Evolutionary conservation across 2,329 filamentous ascomycete species (phyloP).

Genomic region (Penicillium sp.): DNA sequence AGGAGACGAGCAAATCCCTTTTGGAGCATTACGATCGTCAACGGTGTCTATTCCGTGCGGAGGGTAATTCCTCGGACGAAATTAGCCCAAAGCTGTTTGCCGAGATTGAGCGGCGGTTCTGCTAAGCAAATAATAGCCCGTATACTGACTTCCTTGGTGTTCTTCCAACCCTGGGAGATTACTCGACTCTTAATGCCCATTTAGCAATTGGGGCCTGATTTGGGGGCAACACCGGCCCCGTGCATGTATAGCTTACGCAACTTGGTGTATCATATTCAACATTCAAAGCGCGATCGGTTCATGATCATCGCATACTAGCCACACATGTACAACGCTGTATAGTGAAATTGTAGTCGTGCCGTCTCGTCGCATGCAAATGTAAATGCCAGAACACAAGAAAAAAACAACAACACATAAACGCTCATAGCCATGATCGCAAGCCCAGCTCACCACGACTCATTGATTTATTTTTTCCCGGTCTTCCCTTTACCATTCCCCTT

Average conservation of each 20-base stretch:
- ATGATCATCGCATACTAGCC: neutral
- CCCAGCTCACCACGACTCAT: conserved; percentile 1
- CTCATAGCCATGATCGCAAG: neutral
- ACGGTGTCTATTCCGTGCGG: conserved; percentile 81
- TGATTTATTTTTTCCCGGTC: conserved; percentile 24
- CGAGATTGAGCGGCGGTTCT: conserved; percentile 80
- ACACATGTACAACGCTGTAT: conserved; percentile 9
- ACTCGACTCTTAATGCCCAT: conserved; percentile 19
- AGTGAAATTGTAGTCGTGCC: conserved; percentile 6
- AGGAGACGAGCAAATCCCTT: conserved; percentile 79
- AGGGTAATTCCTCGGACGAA: conserved; percentile 88
- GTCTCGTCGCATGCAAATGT: conserved; percentile 15
- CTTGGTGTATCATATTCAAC: conserved; percentile 23
- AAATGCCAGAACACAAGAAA: conserved; percentile 2
- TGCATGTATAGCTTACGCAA: conserved; percentile 18
- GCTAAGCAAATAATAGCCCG: conserved; percentile 22
- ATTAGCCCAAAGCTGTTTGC: conserved; percentile 85
- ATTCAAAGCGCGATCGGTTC: neutral
- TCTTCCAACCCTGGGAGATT: neutral
- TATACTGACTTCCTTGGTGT: conserved; percentile 10
- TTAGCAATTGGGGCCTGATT: conserved; percentile 10
- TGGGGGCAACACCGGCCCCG: neutral
- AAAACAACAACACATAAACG: conserved; percentile 1
- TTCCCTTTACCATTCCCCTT: conserved; percentile 26
- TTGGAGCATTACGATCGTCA: conserved; percentile 85